Evolutionary conservation across 148 eudicot species (phyloP).

Genomic region (Talinum fruticosum): DNA sequence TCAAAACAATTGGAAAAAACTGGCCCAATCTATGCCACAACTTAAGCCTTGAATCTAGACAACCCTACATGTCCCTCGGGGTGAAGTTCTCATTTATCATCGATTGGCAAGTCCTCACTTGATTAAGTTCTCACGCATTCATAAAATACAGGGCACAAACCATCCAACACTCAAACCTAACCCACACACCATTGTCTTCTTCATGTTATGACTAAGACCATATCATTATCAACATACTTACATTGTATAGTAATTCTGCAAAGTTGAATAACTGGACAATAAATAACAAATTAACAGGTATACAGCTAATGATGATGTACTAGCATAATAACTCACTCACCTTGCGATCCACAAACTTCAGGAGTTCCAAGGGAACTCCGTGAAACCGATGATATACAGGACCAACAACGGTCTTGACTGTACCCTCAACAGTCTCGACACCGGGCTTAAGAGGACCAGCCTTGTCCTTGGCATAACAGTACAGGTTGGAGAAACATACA

Average conservation of each 20-base stretch:
- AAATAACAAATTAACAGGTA: not conserved
- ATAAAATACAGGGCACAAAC: not conserved
- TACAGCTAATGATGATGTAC: not conserved
- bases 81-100: too few species aligned
- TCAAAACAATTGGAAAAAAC: not conserved
- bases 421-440: conserved; percentile 82
- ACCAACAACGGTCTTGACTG: conserved; percentile 85
- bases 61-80: too few species aligned
- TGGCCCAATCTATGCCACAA: not conserved
- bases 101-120: too few species aligned
- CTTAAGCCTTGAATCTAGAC: not conserved
- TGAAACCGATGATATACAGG: conserved; percentile 85
- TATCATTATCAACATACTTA: not conserved
- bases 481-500: conserved; percentile 59
- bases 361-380: conserved; percentile 68
- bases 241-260: not conserved
- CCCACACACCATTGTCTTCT: not conserved
- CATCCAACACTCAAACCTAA: not conserved
- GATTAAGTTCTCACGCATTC: too few species aligned
- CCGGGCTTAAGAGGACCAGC: conserved; percentile 86
- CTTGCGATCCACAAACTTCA: conserved; percentile 91
- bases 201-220: not conserved
- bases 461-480: conserved; percentile 81
- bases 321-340: conserved; percentile 34
- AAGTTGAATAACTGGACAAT: not conserved